A percentile compares a stretch with the other conserved stretches of the same genome.
Evolutionary conservation across 306 rosid species (phyloP).

Genomic region (Begonia loranthoides): DNA sequence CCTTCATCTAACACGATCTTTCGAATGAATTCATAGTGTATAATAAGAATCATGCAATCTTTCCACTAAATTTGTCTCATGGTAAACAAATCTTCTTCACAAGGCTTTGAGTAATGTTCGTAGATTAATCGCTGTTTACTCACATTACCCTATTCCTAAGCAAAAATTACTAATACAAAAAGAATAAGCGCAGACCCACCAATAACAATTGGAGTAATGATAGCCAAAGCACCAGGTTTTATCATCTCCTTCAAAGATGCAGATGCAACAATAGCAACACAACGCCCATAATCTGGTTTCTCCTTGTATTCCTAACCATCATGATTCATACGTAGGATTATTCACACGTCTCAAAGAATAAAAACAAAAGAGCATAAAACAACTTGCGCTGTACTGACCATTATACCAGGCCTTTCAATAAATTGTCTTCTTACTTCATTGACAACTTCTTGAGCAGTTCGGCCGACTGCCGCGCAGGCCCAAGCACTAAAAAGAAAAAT

Average conservation of each 20-base stretch:
- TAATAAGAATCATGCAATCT: too few species aligned
- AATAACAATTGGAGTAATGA: conserved; percentile 71
- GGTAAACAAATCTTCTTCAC: too few species aligned
- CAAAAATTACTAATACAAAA: too few species aligned
- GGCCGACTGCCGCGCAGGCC: conserved; percentile 97
- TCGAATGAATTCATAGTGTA: too few species aligned
- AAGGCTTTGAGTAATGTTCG: too few species aligned
- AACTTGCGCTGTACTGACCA: conserved; percentile 46
- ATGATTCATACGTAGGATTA: background rate
- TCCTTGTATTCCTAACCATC: conserved; percentile 64
- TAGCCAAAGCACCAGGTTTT: conserved; percentile 97
- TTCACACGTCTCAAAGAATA: too few species aligned
- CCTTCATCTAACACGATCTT: too few species aligned
- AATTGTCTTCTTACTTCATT: conserved; percentile 96
- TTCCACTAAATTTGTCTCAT: too few species aligned
- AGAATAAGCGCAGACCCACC: conserved; percentile 35
- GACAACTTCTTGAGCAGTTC: conserved; percentile 98
- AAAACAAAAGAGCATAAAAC: background rate
- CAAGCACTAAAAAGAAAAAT: conserved; percentile 88
- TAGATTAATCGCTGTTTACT: too few species aligned
- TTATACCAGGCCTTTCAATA: conserved; percentile 98
- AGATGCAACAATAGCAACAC: conserved; percentile 96
- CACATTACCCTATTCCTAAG: too few species aligned
- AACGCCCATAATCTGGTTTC: conserved; percentile 93
- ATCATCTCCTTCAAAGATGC: conserved; percentile 94